Conservation (phyloP, 768 basidiomycete genomes). For the Boletus rufocinnamomeus region DNA sequence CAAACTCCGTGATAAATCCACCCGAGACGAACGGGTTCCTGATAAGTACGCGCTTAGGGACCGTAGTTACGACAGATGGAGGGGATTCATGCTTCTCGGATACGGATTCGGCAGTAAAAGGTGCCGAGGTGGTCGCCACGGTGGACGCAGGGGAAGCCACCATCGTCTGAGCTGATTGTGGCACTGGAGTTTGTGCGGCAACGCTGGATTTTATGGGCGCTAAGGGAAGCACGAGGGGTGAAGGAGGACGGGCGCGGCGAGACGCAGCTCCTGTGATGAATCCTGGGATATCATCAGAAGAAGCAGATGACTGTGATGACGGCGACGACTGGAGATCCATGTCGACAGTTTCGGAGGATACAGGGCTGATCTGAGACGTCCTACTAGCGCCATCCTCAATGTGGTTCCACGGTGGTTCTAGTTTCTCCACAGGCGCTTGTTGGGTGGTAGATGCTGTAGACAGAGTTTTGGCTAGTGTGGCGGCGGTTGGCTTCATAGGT, state of each 20-base stretch:
- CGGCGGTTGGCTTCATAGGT: slow-evolving; percentile 7
- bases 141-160: slow-evolving; percentile 25
- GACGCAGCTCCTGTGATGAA: slow-evolving; percentile 35
- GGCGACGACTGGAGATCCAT: slow-evolving; percentile 39
- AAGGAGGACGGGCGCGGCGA: slow-evolving; percentile 28
- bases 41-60: slow-evolving; percentile 23
- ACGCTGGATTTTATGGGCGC: slow-evolving; percentile 12
- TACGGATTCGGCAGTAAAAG: slow-evolving; percentile 7
- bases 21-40: slow-evolving; percentile 52
- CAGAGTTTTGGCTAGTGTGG: slow-evolving; percentile 9
- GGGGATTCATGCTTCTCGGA: slow-evolving; percentile 15
- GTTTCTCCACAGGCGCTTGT: slow-evolving; percentile 23
- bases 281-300: slow-evolving; percentile 34
- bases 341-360: slow-evolving; percentile 37
- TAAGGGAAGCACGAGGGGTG: slow-evolving; percentile 28
- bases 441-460: slow-evolving; percentile 18
- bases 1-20: slow-evolving; percentile 51
- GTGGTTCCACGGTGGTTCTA: slow-evolving; percentile 16
- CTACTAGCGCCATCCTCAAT: slow-evolving; percentile 33
- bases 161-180: slow-evolving; percentile 15
- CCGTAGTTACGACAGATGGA: not conserved
- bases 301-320: slow-evolving; percentile 27
- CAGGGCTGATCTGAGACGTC: slow-evolving; percentile 31
- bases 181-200: slow-evolving; percentile 17
- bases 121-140: slow-evolving; percentile 10